Conservation (phyloP, 2,329 filamentous ascomycete genomes). For the Colletotrichum endophyticum region DNA sequence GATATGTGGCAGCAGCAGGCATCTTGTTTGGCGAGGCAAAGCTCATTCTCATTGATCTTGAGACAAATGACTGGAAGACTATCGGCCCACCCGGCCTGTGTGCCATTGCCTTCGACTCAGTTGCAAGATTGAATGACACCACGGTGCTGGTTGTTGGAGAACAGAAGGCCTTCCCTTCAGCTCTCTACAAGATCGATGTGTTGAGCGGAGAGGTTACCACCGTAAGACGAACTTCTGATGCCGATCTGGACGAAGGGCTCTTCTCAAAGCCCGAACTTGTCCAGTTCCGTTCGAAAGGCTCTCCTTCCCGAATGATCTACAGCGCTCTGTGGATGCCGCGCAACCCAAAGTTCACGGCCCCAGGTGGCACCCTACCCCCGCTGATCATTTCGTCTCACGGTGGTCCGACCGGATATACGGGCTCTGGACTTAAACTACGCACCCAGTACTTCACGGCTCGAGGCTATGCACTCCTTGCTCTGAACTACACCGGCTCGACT, state of each 20-base stretch:
- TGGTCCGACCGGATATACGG: slow-evolving; percentile 50
- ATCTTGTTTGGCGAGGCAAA: slow-evolving; percentile 35
- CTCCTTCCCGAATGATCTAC: slow-evolving; percentile 37
- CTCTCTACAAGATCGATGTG: slow-evolving; percentile 40
- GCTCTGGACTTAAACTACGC: slow-evolving; percentile 46
- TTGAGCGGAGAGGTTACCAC: slow-evolving; percentile 23
- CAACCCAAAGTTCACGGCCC: slow-evolving; percentile 46
- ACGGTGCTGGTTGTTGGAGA: slow-evolving; percentile 43
- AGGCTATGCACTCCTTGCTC: slow-evolving; percentile 53
- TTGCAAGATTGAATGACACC: slow-evolving; percentile 37
- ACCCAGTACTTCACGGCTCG: slow-evolving; percentile 59
- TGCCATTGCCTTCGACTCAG: slow-evolving; percentile 35
- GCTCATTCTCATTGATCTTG: slow-evolving; percentile 43
- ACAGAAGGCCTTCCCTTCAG: slow-evolving; percentile 31
- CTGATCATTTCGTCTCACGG: slow-evolving; percentile 57
- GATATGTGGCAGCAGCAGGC: slow-evolving; percentile 37
- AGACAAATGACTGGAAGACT: slow-evolving; percentile 30
- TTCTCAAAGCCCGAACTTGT: slow-evolving; percentile 44
- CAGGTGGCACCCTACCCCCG: slow-evolving; percentile 45
- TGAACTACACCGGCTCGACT: slow-evolving; percentile 59
- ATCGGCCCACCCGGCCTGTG: slow-evolving; percentile 27
- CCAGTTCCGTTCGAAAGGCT: slow-evolving; percentile 28
- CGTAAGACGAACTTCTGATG: slow-evolving; percentile 38
- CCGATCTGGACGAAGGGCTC: slow-evolving; percentile 29
- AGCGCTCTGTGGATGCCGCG: slow-evolving; percentile 55